Percentiles rank a stretch among this genome's conserved stretches.
Conservation (phyloP, 73 alveolate species). For the Blepharisma japonicum region DNA sequence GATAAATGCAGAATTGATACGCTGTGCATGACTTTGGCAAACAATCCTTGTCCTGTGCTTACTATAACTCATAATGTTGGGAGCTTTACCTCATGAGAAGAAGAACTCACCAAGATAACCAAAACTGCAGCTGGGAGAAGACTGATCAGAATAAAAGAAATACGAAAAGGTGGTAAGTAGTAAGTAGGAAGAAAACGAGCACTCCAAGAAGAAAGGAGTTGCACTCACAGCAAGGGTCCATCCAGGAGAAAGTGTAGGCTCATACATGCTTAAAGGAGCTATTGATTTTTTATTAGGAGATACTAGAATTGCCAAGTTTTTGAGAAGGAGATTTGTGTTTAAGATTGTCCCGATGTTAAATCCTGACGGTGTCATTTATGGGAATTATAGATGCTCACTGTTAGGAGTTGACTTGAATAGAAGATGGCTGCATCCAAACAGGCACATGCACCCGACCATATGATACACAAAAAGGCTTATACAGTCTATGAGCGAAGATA, state of each 20-base stretch:
- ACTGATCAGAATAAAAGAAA: conserved; percentile 18
- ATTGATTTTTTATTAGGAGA: conserved; percentile 89
- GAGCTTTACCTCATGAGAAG: neutral
- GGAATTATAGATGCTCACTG: conserved; percentile 77
- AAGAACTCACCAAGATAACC: neutral
- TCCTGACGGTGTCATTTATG: conserved; percentile 99
- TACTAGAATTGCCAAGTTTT: conserved; percentile 65
- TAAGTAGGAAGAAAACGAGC: conserved; percentile 36
- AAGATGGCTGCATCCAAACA: conserved; percentile 95
- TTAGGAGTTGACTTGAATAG: conserved; percentile 99
- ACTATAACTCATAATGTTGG: conserved; percentile 51
- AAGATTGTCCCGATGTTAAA: conserved; percentile 98
- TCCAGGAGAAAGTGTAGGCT: conserved; percentile 97
- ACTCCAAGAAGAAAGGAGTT: conserved; percentile 57
- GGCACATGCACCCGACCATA: conserved; percentile 93
- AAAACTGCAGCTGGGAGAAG: neutral
- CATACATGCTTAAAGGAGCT: conserved; percentile 61
- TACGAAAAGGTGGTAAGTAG: conserved; percentile 35
- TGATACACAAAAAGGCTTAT: conserved; percentile 89
- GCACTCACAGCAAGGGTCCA: conserved; percentile 95
- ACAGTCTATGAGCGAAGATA: conserved; percentile 84
- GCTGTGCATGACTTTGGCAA: conserved; percentile 76
- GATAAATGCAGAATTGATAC: conserved; percentile 35
- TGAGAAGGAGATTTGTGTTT: conserved; percentile 84
- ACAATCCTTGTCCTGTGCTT: conserved; percentile 63